Percentiles rank a stretch among this genome's conserved stretches.
Evolutionary conservation across 2,329 filamentous ascomycete genomes (phyloP).

Genomic region (Lachnellula cervina): DNA sequence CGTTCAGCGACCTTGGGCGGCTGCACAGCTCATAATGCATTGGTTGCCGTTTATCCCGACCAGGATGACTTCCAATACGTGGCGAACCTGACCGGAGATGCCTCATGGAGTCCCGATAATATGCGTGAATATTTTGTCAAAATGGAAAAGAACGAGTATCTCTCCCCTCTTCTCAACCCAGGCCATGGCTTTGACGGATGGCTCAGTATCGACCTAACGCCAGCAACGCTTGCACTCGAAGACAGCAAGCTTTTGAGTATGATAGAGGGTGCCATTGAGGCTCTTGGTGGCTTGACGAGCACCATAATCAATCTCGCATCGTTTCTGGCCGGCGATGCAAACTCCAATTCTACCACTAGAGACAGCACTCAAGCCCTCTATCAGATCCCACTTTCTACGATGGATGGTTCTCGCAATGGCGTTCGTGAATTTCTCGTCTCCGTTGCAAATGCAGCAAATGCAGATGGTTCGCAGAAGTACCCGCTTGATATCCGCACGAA

Average conservation of each 20-base stretch:
- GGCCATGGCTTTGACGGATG: conserved; percentile 22
- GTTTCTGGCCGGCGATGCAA: conserved; percentile 2
- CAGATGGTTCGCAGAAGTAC: conserved; percentile 16
- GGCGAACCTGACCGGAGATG: conserved; percentile 21
- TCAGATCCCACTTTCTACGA: conserved; percentile 21
- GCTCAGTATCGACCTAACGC: conserved; percentile 22
- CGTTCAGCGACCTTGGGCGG: conserved; percentile 30
- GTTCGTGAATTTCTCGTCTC: conserved; percentile 26
- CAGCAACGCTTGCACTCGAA: conserved; percentile 8
- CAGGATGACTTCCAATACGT: conserved; percentile 23
- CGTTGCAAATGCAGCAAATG: conserved; percentile 12
- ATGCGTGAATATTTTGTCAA: conserved; percentile 23
- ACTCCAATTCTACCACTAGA: conserved; percentile 18
- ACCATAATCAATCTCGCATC: conserved; percentile 5
- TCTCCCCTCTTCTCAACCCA: not conserved
- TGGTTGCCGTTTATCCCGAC: conserved; percentile 20
- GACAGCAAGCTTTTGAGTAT: conserved; percentile 16
- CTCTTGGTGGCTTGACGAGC: conserved; percentile 6
- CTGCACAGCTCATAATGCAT: conserved; percentile 25
- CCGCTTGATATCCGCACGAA: conserved; percentile 18
- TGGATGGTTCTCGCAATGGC: conserved; percentile 15
- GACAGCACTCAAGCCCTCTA: conserved; percentile 17
- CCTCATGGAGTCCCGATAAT: conserved; percentile 19
- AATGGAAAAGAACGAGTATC: conserved; percentile 12
- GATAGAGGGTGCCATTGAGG: conserved; percentile 13